These are phyloP conservation scores for Heliamphora pulchella DNA, from an alignment of 179 eudicot species.

Conservation along the genomic window DNA sequence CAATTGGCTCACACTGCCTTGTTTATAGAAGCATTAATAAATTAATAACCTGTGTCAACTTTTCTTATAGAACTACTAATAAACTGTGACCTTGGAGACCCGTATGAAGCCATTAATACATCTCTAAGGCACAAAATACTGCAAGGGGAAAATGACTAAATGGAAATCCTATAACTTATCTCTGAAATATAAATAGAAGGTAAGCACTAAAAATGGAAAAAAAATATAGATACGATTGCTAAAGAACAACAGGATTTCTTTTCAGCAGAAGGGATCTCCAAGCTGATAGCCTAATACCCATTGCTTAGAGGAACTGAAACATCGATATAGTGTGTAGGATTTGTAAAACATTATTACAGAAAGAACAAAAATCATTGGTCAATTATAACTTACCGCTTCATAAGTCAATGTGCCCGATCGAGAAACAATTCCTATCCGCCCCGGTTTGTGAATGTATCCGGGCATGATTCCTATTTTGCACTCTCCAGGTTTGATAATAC, in stretches of 20 bases:
- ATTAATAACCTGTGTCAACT: no score
- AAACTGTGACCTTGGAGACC: no score
- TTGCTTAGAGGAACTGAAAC: no score
- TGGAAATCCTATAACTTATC: no score
- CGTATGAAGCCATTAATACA: no score
- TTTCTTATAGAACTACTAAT: no score
- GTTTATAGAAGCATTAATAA: no score
- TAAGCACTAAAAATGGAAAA: no score
- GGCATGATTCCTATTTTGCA: slow-evolving; percentile 99
- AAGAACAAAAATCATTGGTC: not conserved
- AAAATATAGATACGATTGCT: not conserved
- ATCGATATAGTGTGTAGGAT: not conserved
- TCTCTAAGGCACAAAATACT: no score
- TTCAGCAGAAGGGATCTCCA: not conserved
- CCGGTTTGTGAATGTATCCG: slow-evolving; percentile 98
- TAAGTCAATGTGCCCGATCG: slow-evolving; percentile 98
- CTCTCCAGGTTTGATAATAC: slow-evolving; percentile 96
- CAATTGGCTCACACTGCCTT: no score
- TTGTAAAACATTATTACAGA: not conserved
- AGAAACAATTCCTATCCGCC: slow-evolving; percentile 96
- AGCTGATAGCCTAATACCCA: not conserved
- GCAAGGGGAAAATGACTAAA: no score
- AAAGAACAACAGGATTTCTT: not conserved
- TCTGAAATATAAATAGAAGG: no score
- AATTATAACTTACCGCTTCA: slow-evolving; percentile 73